Base-by-base conservation (phyloP, 768 basidiomycete genomes). In the Leccinum subtestaceum region DNA sequence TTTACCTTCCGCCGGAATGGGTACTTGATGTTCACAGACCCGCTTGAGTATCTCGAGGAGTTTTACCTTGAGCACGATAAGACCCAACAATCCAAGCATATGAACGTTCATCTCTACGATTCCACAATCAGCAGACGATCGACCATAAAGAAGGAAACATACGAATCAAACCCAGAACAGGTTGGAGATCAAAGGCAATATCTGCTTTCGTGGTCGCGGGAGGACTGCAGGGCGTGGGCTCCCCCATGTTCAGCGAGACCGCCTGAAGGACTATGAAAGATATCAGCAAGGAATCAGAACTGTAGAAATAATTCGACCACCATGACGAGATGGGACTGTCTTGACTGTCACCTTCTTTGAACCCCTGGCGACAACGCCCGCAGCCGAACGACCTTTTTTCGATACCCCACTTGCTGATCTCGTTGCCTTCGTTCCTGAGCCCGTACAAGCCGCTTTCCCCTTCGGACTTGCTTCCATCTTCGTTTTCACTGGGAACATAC, bases 61-160 rank as follows among this genome's bases (percentile, higher is more conserved):
- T 51, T 84, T 85, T 8, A 94, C 78, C 59, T 87, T 88, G 17
- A 82, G 77, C 5, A 94, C 72, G 3, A 81, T 75, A 17, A 89
- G 79, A 0, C 86, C 88, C 4, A 94, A 73, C 11, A 93, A 64
- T 2, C 91, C 89, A 17, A 93, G 79, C 46, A 95, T 74, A 49
- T 84, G 78, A 0, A 83, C 72, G 21, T 78, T 75, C 62, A 85
- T 78, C 60, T 84, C 87, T 89, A 62, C 13, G 19, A 13, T 1
- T 38, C 10, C 4, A 0, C 27, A 19, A 17, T 62, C 55, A 62
- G 40, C 25, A 25, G 11, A 25, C 13, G 50, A 52, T 11, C 5
- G 29, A 23, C 23, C 15, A 19, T 12, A 1, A 10, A 52, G 13
- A 56, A 11, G n/a, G 2, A 19, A 72, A 19, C 86, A 49, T 64